Percentiles rank a stretch among this genome's conserved stretches.
Conservation (phyloP, 192 early-diverging fungal species). For the Podila minutissima region DNA sequence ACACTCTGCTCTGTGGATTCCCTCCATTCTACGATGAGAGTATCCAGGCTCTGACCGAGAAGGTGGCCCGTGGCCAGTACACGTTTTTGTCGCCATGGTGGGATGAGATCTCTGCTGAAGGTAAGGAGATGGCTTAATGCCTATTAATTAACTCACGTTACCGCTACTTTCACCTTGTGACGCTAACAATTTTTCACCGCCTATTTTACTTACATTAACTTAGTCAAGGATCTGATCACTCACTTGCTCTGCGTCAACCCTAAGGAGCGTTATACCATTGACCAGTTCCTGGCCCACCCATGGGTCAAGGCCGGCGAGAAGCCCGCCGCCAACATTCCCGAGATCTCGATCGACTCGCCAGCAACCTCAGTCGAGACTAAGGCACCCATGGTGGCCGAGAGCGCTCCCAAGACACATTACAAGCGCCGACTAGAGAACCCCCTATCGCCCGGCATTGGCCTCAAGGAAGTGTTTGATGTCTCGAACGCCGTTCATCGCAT, state of each 20-base stretch:
- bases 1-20: conserved; percentile 83
- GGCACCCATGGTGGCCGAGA: conserved; percentile 4
- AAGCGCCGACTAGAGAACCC: conserved; percentile 59
- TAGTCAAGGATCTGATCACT: conserved; percentile 78
- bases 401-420: conserved; percentile 28
- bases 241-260: conserved; percentile 78
- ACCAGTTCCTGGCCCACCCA: conserved; percentile 83
- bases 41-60: conserved; percentile 78
- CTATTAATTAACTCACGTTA: no score
- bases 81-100: conserved; percentile 92
- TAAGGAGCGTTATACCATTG: conserved; percentile 76
- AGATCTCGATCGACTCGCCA: conserved; percentile 11
- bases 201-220: not conserved
- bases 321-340: conserved; percentile 11
- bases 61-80: conserved; percentile 87
- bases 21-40: conserved; percentile 89
- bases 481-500: conserved; percentile 82
- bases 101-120: conserved; percentile 81
- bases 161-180: not conserved
- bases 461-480: conserved; percentile 82
- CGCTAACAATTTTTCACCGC: not conserved
- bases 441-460: conserved; percentile 62
- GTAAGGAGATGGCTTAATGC: conserved; percentile 51
- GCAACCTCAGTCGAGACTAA: conserved; percentile 25
- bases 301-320: conserved; percentile 67